Conservation (phyloP, 805 yeast genomes). For the Cyberlindnera japonica region DNA sequence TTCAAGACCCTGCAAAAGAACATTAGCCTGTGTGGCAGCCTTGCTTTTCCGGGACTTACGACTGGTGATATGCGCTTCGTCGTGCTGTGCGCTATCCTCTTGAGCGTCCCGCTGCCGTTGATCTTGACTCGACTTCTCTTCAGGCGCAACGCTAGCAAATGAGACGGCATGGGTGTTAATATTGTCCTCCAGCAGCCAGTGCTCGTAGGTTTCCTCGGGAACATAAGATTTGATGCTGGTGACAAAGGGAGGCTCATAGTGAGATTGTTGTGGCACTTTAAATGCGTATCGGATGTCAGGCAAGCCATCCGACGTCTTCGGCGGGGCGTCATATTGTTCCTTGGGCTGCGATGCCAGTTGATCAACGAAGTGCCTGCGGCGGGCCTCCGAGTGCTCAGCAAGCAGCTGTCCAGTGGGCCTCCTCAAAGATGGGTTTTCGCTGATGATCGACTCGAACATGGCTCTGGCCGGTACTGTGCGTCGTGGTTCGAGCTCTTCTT, state of each 20-base stretch:
- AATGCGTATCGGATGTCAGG: background rate
- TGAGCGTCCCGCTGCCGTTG: background rate
- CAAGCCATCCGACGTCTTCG: background rate
- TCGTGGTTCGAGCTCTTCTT: too few species aligned
- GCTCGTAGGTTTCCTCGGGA: slow-evolving; percentile 24
- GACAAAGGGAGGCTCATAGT: background rate
- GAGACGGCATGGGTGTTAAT: slow-evolving; percentile 12
- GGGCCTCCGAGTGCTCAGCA: too few species aligned
- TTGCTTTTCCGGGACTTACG: background rate
- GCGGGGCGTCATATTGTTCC: too few species aligned
- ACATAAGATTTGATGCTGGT: background rate
- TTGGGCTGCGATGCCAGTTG: too few species aligned
- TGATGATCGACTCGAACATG: background rate
- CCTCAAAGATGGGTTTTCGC: too few species aligned
- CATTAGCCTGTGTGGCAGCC: background rate
- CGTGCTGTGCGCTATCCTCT: background rate
- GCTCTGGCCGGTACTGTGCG: background rate
- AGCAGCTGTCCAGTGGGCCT: too few species aligned
- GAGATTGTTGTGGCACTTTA: background rate
- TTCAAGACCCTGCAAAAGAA: background rate
- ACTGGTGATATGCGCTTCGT: background rate
- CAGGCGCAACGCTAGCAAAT: too few species aligned
- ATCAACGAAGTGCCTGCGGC: too few species aligned
- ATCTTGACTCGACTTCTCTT: too few species aligned
- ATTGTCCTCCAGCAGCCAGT: slow-evolving; percentile 20